Evolutionary conservation across 2,329 filamentous ascomycete genomes (phyloP).

Genomic region (Exophiala sideris): DNA sequence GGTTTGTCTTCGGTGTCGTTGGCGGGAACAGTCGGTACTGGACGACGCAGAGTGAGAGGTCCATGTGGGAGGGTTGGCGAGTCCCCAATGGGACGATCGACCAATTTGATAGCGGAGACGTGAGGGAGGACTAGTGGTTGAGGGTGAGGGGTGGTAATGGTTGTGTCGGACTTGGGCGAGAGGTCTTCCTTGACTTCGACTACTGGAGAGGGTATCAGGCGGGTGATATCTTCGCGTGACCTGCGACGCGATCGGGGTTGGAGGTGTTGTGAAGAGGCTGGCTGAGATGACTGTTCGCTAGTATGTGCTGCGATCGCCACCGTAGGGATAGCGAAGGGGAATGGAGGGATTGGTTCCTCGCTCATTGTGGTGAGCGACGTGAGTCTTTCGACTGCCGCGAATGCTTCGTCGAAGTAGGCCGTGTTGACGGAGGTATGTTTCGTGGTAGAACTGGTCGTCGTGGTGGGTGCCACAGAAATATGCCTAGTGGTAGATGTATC

Average conservation of each 20-base stretch:
- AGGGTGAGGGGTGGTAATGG: neutral
- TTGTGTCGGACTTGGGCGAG: conserved; percentile 13
- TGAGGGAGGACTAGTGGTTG: conserved; percentile 6
- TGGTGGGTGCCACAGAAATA: neutral
- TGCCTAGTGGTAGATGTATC: no score
- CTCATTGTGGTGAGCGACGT: conserved; percentile 12
- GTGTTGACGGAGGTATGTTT: conserved; percentile 25
- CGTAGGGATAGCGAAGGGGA: conserved; percentile 2
- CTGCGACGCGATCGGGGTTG: conserved; percentile 6
- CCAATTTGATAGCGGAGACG: conserved; percentile 8
- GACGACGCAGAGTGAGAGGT: conserved; percentile 3
- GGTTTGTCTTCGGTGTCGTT: conserved; percentile 13
- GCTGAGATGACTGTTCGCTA: neutral
- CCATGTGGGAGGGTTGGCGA: conserved; percentile 26
- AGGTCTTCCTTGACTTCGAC: conserved; percentile 21
- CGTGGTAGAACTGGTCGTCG: conserved; percentile 7
- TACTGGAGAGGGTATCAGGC: conserved; percentile 24
- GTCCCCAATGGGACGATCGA: conserved; percentile 22
- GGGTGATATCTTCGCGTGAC: conserved; percentile 15
- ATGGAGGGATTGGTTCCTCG: conserved; percentile 2
- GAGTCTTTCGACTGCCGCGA: conserved; percentile 27
- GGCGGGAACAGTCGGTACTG: neutral
- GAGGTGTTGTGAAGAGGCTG: neutral
- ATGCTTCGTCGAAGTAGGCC: conserved; percentile 28
- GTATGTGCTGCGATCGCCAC: conserved; percentile 3